Base-by-base conservation (phyloP, 176 grass and related monocot genomes). In the Eremochloa ophiuroides region DNA sequence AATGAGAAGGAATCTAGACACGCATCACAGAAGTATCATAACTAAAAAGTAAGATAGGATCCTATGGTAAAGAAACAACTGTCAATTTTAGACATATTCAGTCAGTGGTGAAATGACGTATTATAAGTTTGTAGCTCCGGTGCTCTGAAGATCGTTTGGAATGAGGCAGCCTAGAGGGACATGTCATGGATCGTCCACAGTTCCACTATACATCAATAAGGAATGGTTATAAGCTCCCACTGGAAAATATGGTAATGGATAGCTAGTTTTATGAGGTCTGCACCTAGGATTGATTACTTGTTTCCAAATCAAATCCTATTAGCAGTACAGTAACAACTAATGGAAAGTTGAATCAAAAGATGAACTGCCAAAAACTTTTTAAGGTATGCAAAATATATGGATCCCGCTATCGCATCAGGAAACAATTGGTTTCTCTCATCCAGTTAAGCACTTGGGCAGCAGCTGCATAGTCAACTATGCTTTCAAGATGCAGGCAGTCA, bases 31-130 rank as follows among this genome's bases (percentile, higher is more conserved):
- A 31, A 71, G 29, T 40, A n/a, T 4, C 43, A 38, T 62, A 59
- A 69, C 69, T 74, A 85, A 72, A 27, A 12, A 81, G 44, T 37
- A 63, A 89, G n/a, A 76, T 71, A 50, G 31, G 51, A 81, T 76
- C 80, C 22, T 16, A 71, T 63, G 68, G 28, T 34, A 34, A 85
- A 70, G 51, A 80, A 84, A 53, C 13, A 16, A 20, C 50, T 26
- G 53, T 15, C 31, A 38, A 55, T 53, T 86, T n/a, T 34, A 60
- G 10, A 56, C 26, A 73, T 46, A 35, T 71, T 71, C 26, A 76
- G 68, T 59, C 66, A 50, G 30, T 29, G 58, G 40, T 63, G 25
- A 73, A 73, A 56, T 42, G 51, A 80, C 4, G 48, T 58, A 70
- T 10, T 39, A 67, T n/a, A 70, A 15, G 23, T 42, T 42, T 61